Base-by-base conservation (phyloP, 2,329 filamentous ascomycete species). In the Blastomyces silverae region DNA sequence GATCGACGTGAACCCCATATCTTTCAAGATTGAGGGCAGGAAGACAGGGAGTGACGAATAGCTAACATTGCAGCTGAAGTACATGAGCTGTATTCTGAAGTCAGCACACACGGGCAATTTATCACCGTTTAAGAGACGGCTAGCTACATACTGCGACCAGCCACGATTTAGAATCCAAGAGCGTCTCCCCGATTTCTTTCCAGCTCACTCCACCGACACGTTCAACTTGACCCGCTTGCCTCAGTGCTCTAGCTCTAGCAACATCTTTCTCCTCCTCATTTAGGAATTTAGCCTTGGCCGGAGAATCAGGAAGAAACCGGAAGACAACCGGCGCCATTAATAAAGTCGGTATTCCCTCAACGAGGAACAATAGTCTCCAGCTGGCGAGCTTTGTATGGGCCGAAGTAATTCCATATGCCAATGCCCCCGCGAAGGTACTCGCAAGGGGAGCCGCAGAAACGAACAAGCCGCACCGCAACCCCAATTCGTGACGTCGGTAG, bases 381-480 rank as follows among this genome's bases (percentile, higher is more conserved):
- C 81, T 84, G 2, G 84, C 81, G 55, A 90, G 74, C 20, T 78
- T 73, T 2, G 80, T 78, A 69, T 83, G 79, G 15, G 86, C 84
- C 37, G 84, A 83, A 10, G 85, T 86, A 71, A 90, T 88, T 4
- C 82, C 85, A 65, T 86, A 88, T 0, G 86, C 86, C 6, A 88
- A 77, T 2, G 85, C 86, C 1, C 87, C 87, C 0, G 91, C 90
- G 73, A 95, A 92, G 1, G 87, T 88, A 53, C 90, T 94, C 1
- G 91, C 91, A 3, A 96, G 82, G 0, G 87, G 87, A 0, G 87
- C 86, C 0, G 79, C 78, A 25, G 79, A 78, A 15, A 82, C 69
- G 67, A 86, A 87, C 28, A 87, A 71, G 1, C 84, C 84, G 62
- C 81, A 81, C 2, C 84, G 77, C 39, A 85, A 76, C 42, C 84